A percentile compares a stretch with the other conserved stretches of the same genome.
These are phyloP conservation scores for Phycomyces nitens DNA, from an alignment of 192 early-diverging fungal species.

Conservation along the genomic window DNA sequence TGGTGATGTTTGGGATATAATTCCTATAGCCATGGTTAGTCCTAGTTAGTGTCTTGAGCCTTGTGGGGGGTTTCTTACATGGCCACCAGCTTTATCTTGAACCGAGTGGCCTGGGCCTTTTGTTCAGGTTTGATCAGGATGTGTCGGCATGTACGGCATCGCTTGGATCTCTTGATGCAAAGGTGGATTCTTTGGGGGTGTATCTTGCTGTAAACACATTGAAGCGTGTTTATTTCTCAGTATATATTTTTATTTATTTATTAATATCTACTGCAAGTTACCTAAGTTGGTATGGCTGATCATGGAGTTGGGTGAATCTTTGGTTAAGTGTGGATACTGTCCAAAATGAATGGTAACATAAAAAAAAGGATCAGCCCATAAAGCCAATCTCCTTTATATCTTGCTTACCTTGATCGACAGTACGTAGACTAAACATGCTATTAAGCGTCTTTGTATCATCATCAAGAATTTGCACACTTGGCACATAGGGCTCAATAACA, in stretches of 20 bases:
- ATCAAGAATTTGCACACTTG: conserved; percentile 42
- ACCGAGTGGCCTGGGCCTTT: conserved; percentile 82
- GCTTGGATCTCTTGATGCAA: conserved; percentile 80
- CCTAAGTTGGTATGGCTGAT: conserved; percentile 53
- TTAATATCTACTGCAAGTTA: conserved; percentile 18
- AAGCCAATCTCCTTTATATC: background rate
- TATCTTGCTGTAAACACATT: conserved; percentile 38
- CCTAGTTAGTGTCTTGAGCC: too few species aligned
- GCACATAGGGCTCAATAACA: conserved; percentile 44
- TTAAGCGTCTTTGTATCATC: conserved; percentile 26
- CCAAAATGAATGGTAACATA: background rate
- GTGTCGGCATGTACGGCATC: conserved; percentile 84
- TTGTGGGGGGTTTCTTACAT: conserved; percentile 57
- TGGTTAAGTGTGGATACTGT: conserved; percentile 57
- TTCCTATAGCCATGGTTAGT: too few species aligned
- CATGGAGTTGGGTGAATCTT: conserved; percentile 58
- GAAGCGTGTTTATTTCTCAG: background rate
- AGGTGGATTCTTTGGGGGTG: conserved; percentile 84
- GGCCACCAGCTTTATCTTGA: conserved; percentile 88
- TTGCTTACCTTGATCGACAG: conserved; percentile 42
- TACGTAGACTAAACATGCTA: conserved; percentile 32
- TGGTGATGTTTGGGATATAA: conserved; percentile 76
- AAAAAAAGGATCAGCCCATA: background rate
- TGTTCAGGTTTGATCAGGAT: conserved; percentile 90
- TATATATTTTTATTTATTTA: background rate